These are phyloP conservation scores for Ceratobasidium sp. DNA, from an alignment of 1,284 basidiomycete genomes.

Conservation along the genomic window DNA sequence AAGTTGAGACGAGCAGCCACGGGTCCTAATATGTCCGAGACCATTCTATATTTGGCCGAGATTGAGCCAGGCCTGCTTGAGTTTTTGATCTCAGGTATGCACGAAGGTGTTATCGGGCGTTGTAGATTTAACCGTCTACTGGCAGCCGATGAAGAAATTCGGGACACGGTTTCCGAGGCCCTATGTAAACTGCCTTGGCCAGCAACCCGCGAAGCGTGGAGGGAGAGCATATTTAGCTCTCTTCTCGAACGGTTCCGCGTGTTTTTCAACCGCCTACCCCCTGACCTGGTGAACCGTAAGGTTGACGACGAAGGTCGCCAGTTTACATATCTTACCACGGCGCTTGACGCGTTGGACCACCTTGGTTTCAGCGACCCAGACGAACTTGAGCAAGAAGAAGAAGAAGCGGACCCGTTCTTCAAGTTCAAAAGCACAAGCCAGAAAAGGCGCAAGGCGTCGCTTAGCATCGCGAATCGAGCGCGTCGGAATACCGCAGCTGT, in stretches of 20 bases:
- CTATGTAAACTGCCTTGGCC: neutral
- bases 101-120: neutral
- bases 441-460: conserved; percentile 19
- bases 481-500: conserved; percentile 11
- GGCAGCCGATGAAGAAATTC: conserved; percentile 11
- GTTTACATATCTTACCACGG: neutral
- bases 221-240: neutral
- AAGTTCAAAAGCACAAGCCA: conserved; percentile 16
- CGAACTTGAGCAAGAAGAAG: neutral
- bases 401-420: conserved; percentile 15
- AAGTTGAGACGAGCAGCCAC: neutral
- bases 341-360: neutral
- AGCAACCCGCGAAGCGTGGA: neutral
- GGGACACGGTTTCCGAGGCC: neutral
- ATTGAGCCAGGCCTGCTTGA: conserved; percentile 13
- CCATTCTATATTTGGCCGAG: neutral
- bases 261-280: conserved; percentile 26
- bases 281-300: conserved; percentile 9
- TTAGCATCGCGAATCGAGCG: neutral
- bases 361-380: neutral
- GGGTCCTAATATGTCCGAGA: neutral
- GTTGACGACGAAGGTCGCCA: conserved; percentile 7
- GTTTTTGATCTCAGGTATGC: conserved; percentile 15
- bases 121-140: neutral
- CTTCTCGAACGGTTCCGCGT: conserved; percentile 1